Evolutionary conservation across 768 basidiomycete genomes (phyloP).

Genomic region (Trametes coccinea): DNA sequence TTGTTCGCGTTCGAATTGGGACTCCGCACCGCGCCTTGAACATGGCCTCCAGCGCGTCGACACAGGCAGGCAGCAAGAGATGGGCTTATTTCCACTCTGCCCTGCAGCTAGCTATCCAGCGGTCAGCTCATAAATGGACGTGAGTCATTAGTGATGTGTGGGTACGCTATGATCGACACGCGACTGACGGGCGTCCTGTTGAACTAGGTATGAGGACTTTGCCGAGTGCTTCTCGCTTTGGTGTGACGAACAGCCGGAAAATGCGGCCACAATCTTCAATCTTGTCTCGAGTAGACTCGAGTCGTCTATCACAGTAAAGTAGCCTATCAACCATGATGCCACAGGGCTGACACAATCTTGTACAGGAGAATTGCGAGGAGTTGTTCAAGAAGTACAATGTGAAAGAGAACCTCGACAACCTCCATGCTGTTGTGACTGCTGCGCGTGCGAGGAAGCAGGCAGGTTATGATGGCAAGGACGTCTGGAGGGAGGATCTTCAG

Average conservation of each 20-base stretch:
- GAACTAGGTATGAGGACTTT: conserved; percentile 48
- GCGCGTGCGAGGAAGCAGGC: conserved; percentile 56
- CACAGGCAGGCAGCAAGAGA: conserved; percentile 41
- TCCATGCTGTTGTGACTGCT: conserved; percentile 70
- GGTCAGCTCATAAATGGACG: conserved; percentile 57
- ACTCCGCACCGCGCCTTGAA: conserved; percentile 22
- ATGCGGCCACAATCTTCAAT: conserved; percentile 41
- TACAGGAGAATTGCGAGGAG: conserved; percentile 63
- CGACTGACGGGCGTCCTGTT: neutral
- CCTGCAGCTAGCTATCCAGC: conserved; percentile 52
- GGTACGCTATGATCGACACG: neutral
- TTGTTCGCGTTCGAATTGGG: conserved; percentile 5
- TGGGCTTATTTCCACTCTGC: conserved; percentile 55
- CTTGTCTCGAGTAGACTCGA: conserved; percentile 74
- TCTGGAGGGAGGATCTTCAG: conserved; percentile 65
- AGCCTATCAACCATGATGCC: neutral
- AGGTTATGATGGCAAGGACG: conserved; percentile 46
- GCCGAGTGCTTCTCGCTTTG: conserved; percentile 40
- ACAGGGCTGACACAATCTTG: neutral
- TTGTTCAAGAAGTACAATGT: conserved; percentile 70
- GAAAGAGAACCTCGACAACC: conserved; percentile 65
- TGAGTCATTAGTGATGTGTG: conserved; percentile 29
- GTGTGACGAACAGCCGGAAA: conserved; percentile 39
- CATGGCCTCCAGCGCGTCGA: conserved; percentile 31
- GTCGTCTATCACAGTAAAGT: conserved; percentile 48